Percentiles rank a stretch among this genome's conserved stretches.
These are phyloP conservation scores for Aspergillus niger DNA, from an alignment of 2,329 filamentous ascomycete genomes.

Conservation along the genomic window DNA sequence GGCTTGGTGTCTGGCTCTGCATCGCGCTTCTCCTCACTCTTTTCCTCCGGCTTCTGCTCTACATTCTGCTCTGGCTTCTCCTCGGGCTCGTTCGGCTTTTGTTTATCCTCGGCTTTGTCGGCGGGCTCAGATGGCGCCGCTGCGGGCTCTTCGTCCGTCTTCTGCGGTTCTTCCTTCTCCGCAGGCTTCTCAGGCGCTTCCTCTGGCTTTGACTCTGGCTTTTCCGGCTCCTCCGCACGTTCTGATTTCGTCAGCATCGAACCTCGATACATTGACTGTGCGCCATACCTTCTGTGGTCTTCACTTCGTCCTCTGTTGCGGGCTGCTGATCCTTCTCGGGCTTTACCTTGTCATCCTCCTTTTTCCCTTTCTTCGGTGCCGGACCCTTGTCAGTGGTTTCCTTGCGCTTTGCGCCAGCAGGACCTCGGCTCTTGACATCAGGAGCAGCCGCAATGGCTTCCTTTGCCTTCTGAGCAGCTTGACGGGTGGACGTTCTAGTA, in stretches of 20 bases:
- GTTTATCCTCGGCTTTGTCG: not conserved
- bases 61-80: slow-evolving; percentile 2
- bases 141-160: slow-evolving; percentile 16
- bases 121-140: slow-evolving; percentile 1
- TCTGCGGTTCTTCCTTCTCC: slow-evolving; percentile 20
- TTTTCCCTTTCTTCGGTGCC: slow-evolving; percentile 44
- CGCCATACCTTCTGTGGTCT: slow-evolving; percentile 13
- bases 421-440: slow-evolving; percentile 30
- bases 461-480: slow-evolving; percentile 48
- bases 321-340: slow-evolving; percentile 7
- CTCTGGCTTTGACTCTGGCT: slow-evolving; percentile 1
- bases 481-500: slow-evolving; percentile 43
- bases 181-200: slow-evolving; percentile 10
- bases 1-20: slow-evolving; percentile 16
- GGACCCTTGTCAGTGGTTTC: slow-evolving; percentile 28
- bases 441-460: slow-evolving; percentile 40
- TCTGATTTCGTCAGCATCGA: not conserved
- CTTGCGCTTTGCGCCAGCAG: slow-evolving; percentile 45
- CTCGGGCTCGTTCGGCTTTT: slow-evolving; percentile 2
- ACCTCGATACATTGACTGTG: too few species aligned
- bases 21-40: slow-evolving; percentile 15
- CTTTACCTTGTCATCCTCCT: slow-evolving; percentile 22
- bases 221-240: not conserved
- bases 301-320: slow-evolving; percentile 17
- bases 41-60: slow-evolving; percentile 13